Percentiles rank a stretch among this genome's conserved stretches.
These are phyloP conservation scores for Pleurotus tuoliensis DNA, from an alignment of 768 basidiomycete species.

Conservation along the genomic window DNA sequence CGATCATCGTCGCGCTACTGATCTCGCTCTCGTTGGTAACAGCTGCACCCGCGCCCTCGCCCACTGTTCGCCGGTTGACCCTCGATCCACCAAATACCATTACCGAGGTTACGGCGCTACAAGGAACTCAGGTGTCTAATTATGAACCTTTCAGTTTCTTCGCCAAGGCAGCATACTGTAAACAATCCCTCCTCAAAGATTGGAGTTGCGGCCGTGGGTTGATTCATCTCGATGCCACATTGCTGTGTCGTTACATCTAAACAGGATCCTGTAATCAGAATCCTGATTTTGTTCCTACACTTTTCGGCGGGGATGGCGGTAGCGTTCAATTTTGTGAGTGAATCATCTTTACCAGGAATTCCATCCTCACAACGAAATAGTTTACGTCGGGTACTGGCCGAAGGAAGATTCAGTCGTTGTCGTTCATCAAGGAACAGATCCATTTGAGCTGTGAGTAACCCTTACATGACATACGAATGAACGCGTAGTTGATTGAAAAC, in stretches of 20 bases:
- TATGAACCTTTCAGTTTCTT: slow-evolving; percentile 27
- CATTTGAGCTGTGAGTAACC: slow-evolving; percentile 34
- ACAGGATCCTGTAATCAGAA: slow-evolving; percentile 28
- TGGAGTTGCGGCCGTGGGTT: slow-evolving; percentile 28
- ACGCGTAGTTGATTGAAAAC: background rate
- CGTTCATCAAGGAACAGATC: slow-evolving; percentile 50
- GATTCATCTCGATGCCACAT: background rate
- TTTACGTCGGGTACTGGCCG: slow-evolving; percentile 44
- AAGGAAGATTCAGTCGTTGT: slow-evolving; percentile 41
- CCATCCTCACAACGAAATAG: slow-evolving; percentile 7
- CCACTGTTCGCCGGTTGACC: background rate
- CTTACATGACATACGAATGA: background rate
- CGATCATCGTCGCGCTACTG: background rate
- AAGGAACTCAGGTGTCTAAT: background rate
- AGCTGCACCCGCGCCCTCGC: background rate
- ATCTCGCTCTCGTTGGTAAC: background rate
- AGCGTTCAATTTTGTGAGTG: slow-evolving; percentile 28
- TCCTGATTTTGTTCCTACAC: slow-evolving; percentile 25
- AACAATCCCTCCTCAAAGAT: slow-evolving; percentile 19
- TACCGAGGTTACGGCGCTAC: background rate
- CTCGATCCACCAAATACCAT: background rate
- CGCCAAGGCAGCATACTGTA: slow-evolving; percentile 30
- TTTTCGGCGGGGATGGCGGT: slow-evolving; percentile 28
- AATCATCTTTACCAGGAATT: background rate
- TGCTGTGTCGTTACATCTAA: background rate